Base-by-base conservation (phyloP, 2,329 filamentous ascomycete genomes). In the Aspergillus sp. region DNA sequence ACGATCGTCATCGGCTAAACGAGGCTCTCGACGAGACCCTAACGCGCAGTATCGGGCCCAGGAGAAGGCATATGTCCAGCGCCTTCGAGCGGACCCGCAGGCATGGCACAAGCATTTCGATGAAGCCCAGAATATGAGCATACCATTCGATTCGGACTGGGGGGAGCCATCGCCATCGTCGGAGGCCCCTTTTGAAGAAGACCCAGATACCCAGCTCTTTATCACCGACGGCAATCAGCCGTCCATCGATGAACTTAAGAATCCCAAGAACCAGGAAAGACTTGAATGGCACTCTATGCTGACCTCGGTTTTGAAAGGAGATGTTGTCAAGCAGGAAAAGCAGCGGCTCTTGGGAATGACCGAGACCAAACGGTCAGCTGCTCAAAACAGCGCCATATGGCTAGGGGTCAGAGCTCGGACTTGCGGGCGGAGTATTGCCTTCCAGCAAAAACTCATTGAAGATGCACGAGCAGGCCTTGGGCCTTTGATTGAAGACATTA, bases 271-370 rank as follows among this genome's bases (percentile, higher is more conserved):
- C 61, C 79, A 90, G 51, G 93, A 97, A 67, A 78, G 91, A 40
- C 74, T 98, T 27, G 93, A 98, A 69, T 98, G 93, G 93, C 90
- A 98, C 69, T 88, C 88, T 3, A 98, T 98, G 93, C 73, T 98
- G 47, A 88, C 91, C 49, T 94, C 91, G 9, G 93, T 98, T 3
- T 73, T 98, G 55, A 96, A 90, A 1, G 93, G 93, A 54, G 93
- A 98, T 65, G 93, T 98, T 6, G 91, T 98, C 48, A 88, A 88
- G 59, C 93, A 98, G 67, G 93, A 98, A 71, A 98, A 98, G 76
- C 94, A 95, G 67, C 82, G 93, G 40, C 69, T 98, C 60, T 93
- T 94, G 55, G 90, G 88, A 41, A 84, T 87, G 53, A 75, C 79
- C 42, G 86, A 88, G 41, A 81, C 89, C 53, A 85, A 86, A 60